phyloP scores from a whole-genome alignment of 1,284 basidiomycete genomes.

The Microbotryum saponariae region DNA sequence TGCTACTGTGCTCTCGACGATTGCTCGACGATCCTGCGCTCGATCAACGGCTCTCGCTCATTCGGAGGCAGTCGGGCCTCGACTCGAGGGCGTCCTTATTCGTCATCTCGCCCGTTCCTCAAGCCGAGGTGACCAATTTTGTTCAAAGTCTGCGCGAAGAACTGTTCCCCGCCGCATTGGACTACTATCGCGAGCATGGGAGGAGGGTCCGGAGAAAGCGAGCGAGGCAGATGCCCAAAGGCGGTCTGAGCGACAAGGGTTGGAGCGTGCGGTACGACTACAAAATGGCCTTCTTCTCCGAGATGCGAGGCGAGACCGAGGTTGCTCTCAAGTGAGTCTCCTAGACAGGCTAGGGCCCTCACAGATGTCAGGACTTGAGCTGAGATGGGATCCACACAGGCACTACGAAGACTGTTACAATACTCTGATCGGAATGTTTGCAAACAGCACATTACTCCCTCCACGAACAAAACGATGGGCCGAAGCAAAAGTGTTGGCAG shows the following conservation, averaged over 20 bases:
- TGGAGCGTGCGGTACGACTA: slow-evolving; percentile 96
- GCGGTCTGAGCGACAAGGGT: slow-evolving; percentile 67
- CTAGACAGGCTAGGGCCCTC: slow-evolving; percentile 4
- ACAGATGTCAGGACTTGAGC: slow-evolving; percentile 18
- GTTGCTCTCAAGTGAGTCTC: slow-evolving; percentile 65
- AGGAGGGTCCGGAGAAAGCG: slow-evolving; percentile 85
- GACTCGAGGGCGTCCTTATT: slow-evolving; percentile 88
- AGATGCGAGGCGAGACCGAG: slow-evolving; percentile 82
- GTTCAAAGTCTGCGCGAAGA: slow-evolving; percentile 77
- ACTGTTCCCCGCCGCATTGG: slow-evolving; percentile 74
- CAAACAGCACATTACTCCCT: slow-evolving; percentile 55
- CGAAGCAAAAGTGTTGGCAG: slow-evolving; percentile 91
- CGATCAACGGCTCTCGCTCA: slow-evolving; percentile 72
- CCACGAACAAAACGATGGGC: slow-evolving; percentile 96
- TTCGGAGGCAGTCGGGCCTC: slow-evolving; percentile 75
- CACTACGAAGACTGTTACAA: slow-evolving; percentile 88
- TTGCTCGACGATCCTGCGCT: slow-evolving; percentile 74
- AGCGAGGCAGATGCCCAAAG: slow-evolving; percentile 45
- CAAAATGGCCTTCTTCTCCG: slow-evolving; percentile 93
- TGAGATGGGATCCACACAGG: slow-evolving; percentile 43
- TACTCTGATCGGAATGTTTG: slow-evolving; percentile 73
- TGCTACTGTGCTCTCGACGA: slow-evolving; percentile 76
- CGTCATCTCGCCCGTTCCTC: slow-evolving; percentile 82
- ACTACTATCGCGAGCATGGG: slow-evolving; percentile 86
- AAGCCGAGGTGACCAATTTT: slow-evolving; percentile 73